A percentile compares a stretch with the other conserved stretches of the same genome.
Evolutionary conservation across 306 rosid species (phyloP).

Genomic region (Parietaria judaica): DNA sequence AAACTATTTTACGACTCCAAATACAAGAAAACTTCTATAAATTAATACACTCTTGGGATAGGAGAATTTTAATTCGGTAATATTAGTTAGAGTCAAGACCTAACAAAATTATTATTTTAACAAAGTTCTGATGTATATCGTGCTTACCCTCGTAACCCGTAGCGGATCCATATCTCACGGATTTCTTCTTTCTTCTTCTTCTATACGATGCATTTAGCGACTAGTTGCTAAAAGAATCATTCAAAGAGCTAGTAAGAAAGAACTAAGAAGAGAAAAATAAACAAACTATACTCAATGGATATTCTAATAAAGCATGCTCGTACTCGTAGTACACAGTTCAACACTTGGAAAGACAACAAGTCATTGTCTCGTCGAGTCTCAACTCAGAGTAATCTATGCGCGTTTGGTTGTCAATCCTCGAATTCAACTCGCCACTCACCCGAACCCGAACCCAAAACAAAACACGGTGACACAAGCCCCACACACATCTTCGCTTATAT

Average conservation of each 20-base stretch:
- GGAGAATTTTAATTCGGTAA: too few species aligned
- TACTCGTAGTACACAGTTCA: background rate
- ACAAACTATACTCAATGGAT: background rate
- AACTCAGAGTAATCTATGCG: background rate
- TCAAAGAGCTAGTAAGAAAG: too few species aligned
- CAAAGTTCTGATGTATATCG: too few species aligned
- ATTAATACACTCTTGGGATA: too few species aligned
- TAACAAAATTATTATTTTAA: too few species aligned
- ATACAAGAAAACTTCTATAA: too few species aligned
- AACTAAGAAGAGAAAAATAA: background rate
- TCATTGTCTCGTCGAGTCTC: background rate
- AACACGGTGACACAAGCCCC: background rate
- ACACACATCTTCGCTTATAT: background rate
- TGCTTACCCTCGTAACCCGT: too few species aligned
- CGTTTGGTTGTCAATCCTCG: constrained; percentile 3
- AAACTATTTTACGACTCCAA: too few species aligned
- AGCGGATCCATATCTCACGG: too few species aligned
- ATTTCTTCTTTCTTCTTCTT: background rate
- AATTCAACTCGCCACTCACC: background rate
- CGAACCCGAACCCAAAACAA: background rate
- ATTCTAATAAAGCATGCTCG: constrained; percentile 10
- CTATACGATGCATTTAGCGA: background rate
- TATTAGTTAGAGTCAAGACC: too few species aligned
- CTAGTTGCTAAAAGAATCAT: background rate
- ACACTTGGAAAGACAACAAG: background rate